phyloP scores from a whole-genome alignment of 192 early-diverging fungal species.

The Coemansia interrupta region DNA sequence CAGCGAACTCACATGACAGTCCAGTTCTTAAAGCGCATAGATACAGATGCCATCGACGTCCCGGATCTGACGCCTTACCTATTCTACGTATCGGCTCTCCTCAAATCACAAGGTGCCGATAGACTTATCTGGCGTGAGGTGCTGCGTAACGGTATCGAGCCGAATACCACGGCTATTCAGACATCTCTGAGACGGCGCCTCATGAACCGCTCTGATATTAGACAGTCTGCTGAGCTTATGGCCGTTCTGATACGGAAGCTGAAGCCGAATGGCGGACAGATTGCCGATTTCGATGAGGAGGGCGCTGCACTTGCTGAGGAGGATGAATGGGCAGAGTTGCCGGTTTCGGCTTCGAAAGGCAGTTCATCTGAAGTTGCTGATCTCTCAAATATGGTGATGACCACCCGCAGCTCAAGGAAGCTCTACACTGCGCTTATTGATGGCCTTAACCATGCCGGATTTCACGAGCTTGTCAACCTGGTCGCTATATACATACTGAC shows the following conservation, averaged over 20 bases:
- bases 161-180: slow-evolving; percentile 15
- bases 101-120: slow-evolving; percentile 20
- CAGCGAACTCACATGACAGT: neutral
- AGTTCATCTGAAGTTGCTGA: no score
- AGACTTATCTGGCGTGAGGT: slow-evolving; percentile 31
- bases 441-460: slow-evolving; percentile 26
- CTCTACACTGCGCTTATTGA: slow-evolving; percentile 22
- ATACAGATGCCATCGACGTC: neutral
- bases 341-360: neutral
- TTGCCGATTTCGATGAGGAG: slow-evolving; percentile 8
- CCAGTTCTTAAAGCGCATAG: neutral
- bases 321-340: no score
- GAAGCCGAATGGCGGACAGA: no score
- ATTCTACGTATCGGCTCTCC: slow-evolving; percentile 15
- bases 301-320: slow-evolving; percentile 9
- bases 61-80: slow-evolving; percentile 17
- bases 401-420: no score
- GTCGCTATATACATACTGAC: slow-evolving; percentile 35
- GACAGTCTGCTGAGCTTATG: no score
- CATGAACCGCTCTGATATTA: no score
- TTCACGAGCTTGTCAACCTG: slow-evolving; percentile 21
- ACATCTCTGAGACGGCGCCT: no score
- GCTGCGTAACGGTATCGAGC: slow-evolving; percentile 26
- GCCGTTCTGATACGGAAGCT: no score
- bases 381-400: neutral